phyloP scores from a whole-genome alignment of 768 basidiomycete species.

The Phanerochaete carnosa region DNA sequence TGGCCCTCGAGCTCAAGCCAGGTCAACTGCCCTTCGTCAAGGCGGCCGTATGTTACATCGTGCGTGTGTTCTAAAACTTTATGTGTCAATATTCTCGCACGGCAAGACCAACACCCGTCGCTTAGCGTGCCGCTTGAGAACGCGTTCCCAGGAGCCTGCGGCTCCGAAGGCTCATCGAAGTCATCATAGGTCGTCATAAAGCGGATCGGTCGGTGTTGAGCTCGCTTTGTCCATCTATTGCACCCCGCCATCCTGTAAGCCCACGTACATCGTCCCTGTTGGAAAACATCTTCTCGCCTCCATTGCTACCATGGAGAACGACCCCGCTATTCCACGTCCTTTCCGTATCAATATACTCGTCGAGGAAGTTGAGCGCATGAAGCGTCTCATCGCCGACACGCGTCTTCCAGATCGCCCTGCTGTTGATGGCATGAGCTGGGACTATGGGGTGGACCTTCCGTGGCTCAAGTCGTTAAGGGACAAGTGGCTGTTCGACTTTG shows the following conservation, averaged over 20 bases:
- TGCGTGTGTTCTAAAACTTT: neutral
- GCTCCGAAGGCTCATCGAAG: too few species aligned
- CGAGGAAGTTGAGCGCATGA: constrained; percentile 12
- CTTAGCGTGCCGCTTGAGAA: too few species aligned
- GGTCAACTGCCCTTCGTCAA: too few species aligned
- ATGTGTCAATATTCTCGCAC: too few species aligned
- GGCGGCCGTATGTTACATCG: neutral
- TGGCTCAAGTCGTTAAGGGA: constrained; percentile 9
- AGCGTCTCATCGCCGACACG: constrained; percentile 6
- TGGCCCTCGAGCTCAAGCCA: too few species aligned
- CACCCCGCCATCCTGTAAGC: too few species aligned
- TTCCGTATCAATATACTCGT: constrained; percentile 9
- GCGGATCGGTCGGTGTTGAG: too few species aligned
- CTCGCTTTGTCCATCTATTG: too few species aligned
- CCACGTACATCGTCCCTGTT: neutral
- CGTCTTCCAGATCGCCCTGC: constrained; percentile 3
- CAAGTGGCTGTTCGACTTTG: constrained; percentile 9
- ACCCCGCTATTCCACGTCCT: neutral
- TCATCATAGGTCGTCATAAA: too few species aligned
- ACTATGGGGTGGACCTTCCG: constrained; percentile 10
- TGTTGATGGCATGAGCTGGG: constrained; percentile 7
- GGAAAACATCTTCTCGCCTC: neutral
- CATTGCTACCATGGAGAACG: neutral
- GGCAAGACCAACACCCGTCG: too few species aligned
- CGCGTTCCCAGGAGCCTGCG: too few species aligned